A percentile compares a stretch with the other conserved stretches of the same genome.
phyloP scores from a whole-genome alignment of 2,329 filamentous ascomycete genomes.

The Hypoxylon sp. region DNA sequence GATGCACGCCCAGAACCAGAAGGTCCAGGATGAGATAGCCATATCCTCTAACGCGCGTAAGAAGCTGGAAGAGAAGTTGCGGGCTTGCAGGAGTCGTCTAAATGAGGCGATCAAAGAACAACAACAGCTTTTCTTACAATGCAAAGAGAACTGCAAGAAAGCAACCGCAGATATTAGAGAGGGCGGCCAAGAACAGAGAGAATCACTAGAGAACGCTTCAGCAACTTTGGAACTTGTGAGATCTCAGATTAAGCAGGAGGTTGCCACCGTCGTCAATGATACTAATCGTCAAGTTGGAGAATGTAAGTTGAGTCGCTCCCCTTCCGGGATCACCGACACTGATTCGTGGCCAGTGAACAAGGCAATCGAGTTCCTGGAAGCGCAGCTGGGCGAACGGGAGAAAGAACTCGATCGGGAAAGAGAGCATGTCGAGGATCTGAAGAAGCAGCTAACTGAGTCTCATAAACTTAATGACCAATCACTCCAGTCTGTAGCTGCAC shows the following conservation, averaged over 20 bases:
- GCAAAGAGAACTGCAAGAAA: slow-evolving; percentile 55
- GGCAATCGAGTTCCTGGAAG: slow-evolving; percentile 40
- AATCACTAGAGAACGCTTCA: slow-evolving; percentile 51
- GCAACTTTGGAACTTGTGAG: slow-evolving; percentile 31
- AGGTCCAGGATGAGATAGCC: slow-evolving; percentile 47
- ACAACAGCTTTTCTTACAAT: slow-evolving; percentile 59
- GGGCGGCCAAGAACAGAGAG: slow-evolving; percentile 54
- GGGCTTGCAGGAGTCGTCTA: slow-evolving; percentile 57
- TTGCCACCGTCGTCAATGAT: slow-evolving; percentile 34
- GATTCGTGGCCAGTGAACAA: slow-evolving; percentile 43
- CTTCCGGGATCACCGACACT: slow-evolving; percentile 8
- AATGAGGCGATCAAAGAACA: slow-evolving; percentile 64
- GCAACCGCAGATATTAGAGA: slow-evolving; percentile 55
- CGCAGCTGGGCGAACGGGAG: slow-evolving; percentile 44
- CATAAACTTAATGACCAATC: slow-evolving; percentile 41
- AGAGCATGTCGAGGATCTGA: slow-evolving; percentile 39
- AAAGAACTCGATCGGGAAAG: slow-evolving; percentile 46
- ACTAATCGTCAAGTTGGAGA: slow-evolving; percentile 39
- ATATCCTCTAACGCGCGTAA: slow-evolving; percentile 50
- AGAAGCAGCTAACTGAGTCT: slow-evolving; percentile 42
- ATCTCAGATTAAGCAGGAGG: slow-evolving; percentile 39
- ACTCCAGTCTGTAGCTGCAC: slow-evolving; percentile 39
- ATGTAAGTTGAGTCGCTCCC: slow-evolving; percentile 33
- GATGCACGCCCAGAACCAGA: slow-evolving; percentile 49
- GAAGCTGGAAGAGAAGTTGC: slow-evolving; percentile 56